Conservation (phyloP, 208 protist genomes). For the Crithidia brevicula region DNA sequence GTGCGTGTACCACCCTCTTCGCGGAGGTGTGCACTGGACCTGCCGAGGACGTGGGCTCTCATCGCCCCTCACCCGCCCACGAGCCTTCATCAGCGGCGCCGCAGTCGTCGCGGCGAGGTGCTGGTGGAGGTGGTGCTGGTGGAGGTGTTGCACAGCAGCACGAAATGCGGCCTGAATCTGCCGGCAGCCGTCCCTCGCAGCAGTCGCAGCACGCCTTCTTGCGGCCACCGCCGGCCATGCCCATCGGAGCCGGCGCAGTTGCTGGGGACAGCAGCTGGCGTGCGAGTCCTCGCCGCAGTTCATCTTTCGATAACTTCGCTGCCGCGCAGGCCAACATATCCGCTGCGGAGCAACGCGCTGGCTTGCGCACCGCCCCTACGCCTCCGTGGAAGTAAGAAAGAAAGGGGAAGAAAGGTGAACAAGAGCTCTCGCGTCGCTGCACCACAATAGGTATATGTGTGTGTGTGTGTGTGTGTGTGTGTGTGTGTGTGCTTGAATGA, state of each 20-base stretch:
- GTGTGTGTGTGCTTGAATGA: too few species aligned
- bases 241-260: neutral
- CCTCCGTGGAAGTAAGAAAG: slow-evolving; percentile 24
- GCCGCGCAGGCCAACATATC: slow-evolving; percentile 15
- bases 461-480: too few species aligned
- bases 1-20: slow-evolving; percentile 14
- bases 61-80: too few species aligned
- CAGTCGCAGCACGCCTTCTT: slow-evolving; percentile 2
- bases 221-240: slow-evolving; percentile 5
- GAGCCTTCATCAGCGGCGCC: too few species aligned
- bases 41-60: too few species aligned
- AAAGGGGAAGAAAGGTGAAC: neutral
- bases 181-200: neutral
- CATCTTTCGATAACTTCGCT: slow-evolving; percentile 25
- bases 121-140: too few species aligned
- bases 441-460: too few species aligned
- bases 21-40: neutral
- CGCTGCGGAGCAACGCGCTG: slow-evolving; percentile 17
- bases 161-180: neutral
- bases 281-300: slow-evolving; percentile 1
- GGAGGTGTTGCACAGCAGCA: neutral
- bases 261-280: slow-evolving; percentile 1
- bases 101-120: neutral
- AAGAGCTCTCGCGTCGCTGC: too few species aligned
- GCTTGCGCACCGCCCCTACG: slow-evolving; percentile 9